Base-by-base conservation (phyloP, 768 basidiomycete species). In the Mycena latifolia region DNA sequence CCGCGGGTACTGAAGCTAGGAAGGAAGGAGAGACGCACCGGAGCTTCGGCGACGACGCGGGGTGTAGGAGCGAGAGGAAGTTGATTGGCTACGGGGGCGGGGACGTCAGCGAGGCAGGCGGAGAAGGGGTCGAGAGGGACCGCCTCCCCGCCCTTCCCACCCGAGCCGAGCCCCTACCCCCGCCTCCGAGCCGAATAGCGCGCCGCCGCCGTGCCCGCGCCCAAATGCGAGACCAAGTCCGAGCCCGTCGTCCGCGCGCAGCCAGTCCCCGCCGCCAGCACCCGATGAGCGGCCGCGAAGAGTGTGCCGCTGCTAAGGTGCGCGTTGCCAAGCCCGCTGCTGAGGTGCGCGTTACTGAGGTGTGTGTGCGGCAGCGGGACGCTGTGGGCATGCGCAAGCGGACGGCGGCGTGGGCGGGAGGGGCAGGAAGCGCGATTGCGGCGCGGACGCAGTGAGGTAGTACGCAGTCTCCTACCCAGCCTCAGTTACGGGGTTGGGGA, bases 11-110 rank as follows among this genome's bases (percentile, higher is more conserved):
- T 12, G 7, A n/a, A 25, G 28, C 7, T 3, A 18, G 17, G 14
- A 10, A 43, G 17, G 15, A 10, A 43, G 4, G 25, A 43, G 47
- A 25, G n/a, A 47, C 29, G 12, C 17, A 65, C 64, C 76, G 95
- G 72, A 95, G 85, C 73, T 95, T 95, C 74, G 94, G 94, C 29
- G 90, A 89, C 0, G 93, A 92, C 0, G 93, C 92, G 0, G 94
- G 94, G 72, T 94, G 93, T 53, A 95, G 84, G 55, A 95, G 82
- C 17, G 92, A 92, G 57, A 95, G 84, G 76, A 95, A 95, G 77
- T 95, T 95, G 81, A 95, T 94, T 17, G 94, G 93, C 93, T 95
- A 67, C 61, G 55, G n/a, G 53, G 18, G 56, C 48, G 57, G 45
- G 41, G 37, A 4, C 37, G n/a, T 45, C 7, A 45, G n/a, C n/a